Conservation (phyloP, 371 early-diverging fungal genomes). For the Neoconidiobolus thromboides region DNA sequence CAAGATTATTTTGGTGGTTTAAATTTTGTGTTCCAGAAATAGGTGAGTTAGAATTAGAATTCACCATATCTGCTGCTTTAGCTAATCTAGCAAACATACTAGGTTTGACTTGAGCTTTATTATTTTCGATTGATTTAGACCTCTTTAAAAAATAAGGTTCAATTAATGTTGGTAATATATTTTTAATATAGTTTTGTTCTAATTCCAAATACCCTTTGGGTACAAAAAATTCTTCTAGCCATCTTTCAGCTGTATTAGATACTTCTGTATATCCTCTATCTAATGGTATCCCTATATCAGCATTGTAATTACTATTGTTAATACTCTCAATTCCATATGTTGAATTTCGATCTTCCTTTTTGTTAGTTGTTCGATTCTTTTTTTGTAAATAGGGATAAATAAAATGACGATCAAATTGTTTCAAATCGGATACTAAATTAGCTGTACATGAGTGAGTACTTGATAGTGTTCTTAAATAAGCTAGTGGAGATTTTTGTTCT, state of each 20-base stretch:
- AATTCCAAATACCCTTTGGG: conserved; percentile 63
- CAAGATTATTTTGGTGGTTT: conserved; percentile 19
- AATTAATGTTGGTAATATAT: conserved; percentile 35
- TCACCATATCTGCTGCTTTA: not conserved
- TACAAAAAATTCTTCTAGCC: conserved; percentile 85
- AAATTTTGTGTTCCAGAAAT: conserved; percentile 25
- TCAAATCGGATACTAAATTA: conserved; percentile 51
- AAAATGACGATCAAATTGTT: conserved; percentile 16
- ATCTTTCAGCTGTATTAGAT: conserved; percentile 56
- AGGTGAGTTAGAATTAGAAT: not conserved
- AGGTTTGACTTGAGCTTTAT: not conserved
- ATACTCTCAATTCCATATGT: not conserved
- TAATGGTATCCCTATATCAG: conserved; percentile 18
- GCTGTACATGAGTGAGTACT: conserved; percentile 57
- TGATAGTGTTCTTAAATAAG: conserved; percentile 58
- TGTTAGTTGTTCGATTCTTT: not conserved
- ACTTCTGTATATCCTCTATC: conserved; percentile 22
- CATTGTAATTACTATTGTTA: not conserved
- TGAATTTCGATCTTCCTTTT: not conserved
- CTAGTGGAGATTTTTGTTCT: conserved; percentile 39
- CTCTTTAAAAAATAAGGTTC: conserved; percentile 1
- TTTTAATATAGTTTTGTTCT: conserved; percentile 42
- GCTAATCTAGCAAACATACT: conserved; percentile 2
- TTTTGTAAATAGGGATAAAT: conserved; percentile 10
- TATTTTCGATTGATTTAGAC: not conserved